Evolutionary conservation across 2,329 filamentous ascomycete genomes (phyloP), one percentile per base, ranked within the genome.

Genomic region (Aspergillus sp.): DNA sequence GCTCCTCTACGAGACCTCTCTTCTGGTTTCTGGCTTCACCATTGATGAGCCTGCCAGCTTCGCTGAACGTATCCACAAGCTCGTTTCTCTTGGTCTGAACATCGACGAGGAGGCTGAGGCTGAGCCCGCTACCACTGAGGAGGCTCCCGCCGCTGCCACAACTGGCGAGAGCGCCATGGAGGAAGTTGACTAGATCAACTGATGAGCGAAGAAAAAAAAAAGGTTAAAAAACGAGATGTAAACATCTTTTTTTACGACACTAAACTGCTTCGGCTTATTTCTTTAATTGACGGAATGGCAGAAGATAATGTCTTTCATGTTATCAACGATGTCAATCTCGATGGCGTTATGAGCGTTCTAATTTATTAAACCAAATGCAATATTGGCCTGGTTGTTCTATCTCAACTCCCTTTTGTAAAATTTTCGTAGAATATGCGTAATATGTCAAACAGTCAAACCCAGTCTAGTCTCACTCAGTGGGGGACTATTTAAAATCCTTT

Each of bases 31-130:
- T 69, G 95, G 95, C 72, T 99, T 99, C 90, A 98, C 95, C 78
- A 98, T 99, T 71, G 95, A 99, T 61, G 95, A 99, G 86, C 95
- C 95, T 64, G 91, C 95, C 69, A 89, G 91, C 80, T 99, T 98
- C 78, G 92, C 95, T 66, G 93, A 97, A 86, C 93, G 95, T 78
- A 98, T 99, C 78, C 93, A 99, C 90, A 97, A 97, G 89, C 92
- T 99, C 66, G 93, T 99, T 66, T 96, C 93, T 68, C 89, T 99
- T 63, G 95, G 95, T 70, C 84, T 99, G 76, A 97, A 98, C 85
- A 90, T 99, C 64, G 93, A 98, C 69, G 93, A 97, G 83, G 89
- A 93, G 74, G 87, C 90, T 57, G 92, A 96, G 80, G 85, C 87
- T 64, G 83, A 83, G 60, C 80, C 80, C 55, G 82, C 82, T 60